Evolutionary conservation across 129 eudicot genomes (phyloP), one percentile per base, ranked within the genome.

Genomic region (Centella asiatica): DNA sequence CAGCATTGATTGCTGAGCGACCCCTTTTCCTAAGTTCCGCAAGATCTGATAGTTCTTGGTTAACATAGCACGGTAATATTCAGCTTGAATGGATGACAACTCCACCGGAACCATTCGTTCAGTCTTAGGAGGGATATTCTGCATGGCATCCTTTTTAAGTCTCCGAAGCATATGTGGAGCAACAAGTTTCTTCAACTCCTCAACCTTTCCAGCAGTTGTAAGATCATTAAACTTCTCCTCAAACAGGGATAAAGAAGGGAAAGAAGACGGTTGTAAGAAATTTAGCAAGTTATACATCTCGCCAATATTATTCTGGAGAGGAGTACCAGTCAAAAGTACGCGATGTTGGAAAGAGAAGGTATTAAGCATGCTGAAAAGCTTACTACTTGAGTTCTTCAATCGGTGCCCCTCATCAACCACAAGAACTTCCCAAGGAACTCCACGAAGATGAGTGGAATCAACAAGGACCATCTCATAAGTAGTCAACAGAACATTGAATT

Each of bases 351-450:
- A 92, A 2, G 88, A 81, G 67, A 77, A 92, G 0, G 90, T 75
- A 58, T 92, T 92, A 56, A 92, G 86, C 74, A 87, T 34, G 73
- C 95, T 61, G 60, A 92, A 92, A 66, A 92, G 95, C 77, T 87
- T 92, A 70, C 95, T 87, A 22, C 88, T 69, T n/a, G 96, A 74
- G 58, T 92, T 92, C 57, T 92, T 92, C 56, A 92, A 66, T 17
- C 99, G 88, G 71, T 92, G 99, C 8, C 96, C 99, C 76, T 92
- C 99, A 62, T 92, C 99, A 62, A 92, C 99, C 62, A 92, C 83
- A 62, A 92, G 88, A 78, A 92, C 96, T 73, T 92, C 99, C 99
- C 99, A 92, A 22, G 92, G 96, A 59, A 92, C 81, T 19, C 79
- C 83, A 59, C 88, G 85, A 61, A 92, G 67, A 74, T 81, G 77